Evolutionary conservation across 495 filamentous ascomycete species (phyloP).

Genomic region (Podospora anserina): DNA sequence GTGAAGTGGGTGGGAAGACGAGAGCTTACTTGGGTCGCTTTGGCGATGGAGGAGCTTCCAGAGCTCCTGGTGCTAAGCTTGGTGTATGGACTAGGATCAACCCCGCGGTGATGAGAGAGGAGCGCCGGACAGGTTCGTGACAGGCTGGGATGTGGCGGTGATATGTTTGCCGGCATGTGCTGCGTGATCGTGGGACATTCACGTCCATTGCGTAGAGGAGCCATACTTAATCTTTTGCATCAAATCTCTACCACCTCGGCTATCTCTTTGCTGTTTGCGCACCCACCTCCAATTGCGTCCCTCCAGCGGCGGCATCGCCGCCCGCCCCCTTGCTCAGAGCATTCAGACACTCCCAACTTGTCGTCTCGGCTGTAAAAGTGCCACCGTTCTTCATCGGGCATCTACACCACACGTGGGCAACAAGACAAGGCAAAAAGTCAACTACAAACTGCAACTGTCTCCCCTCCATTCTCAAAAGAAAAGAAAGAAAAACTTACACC

Average conservation of each 20-base stretch:
- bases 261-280: neutral
- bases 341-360: constrained; percentile 59
- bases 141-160: no score
- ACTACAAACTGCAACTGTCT: no score
- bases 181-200: no score
- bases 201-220: neutral
- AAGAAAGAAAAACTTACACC: constrained; percentile 52
- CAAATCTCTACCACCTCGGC: neutral
- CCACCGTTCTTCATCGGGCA: constrained; percentile 60
- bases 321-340: constrained; percentile 13
- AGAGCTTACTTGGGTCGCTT: no score
- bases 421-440: constrained; percentile 7
- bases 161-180: no score
- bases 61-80: neutral
- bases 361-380: constrained; percentile 75
- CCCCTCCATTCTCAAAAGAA: constrained; percentile 9
- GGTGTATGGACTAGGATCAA: neutral
- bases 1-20: neutral
- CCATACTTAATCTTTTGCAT: neutral
- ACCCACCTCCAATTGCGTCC: neutral
- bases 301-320: neutral
- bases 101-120: neutral
- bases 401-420: constrained; percentile 40
- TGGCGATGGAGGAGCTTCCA: neutral
- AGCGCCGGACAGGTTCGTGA: neutral